phyloP scores from a whole-genome alignment of 495 filamentous ascomycete species.

The Annulohypoxylon stygium region DNA sequence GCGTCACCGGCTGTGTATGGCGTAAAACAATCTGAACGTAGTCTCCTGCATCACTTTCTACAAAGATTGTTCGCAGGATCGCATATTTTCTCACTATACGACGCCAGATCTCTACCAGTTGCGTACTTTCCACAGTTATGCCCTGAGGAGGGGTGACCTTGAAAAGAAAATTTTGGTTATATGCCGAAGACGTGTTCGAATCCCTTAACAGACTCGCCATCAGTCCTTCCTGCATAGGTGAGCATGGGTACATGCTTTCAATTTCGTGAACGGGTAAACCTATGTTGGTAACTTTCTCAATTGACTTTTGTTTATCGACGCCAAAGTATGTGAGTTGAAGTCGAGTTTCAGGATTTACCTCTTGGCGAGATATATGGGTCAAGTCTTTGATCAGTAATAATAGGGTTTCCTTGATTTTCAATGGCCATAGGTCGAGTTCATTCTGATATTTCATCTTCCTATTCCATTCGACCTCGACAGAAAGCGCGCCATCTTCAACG shows the following conservation, averaged over 20 bases:
- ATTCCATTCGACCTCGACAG: neutral
- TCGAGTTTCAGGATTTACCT: neutral
- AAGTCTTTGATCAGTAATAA: neutral
- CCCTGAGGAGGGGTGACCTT: neutral
- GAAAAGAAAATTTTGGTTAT: neutral
- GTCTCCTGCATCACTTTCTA: neutral
- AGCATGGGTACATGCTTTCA: slow-evolving; percentile 1
- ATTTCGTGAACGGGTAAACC: neutral
- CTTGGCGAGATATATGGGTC: neutral
- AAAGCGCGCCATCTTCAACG: neutral
- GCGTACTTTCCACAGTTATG: neutral
- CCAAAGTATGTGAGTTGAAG: neutral
- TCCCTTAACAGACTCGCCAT: slow-evolving; percentile 1
- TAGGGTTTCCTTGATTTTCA: neutral
- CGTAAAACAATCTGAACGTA: neutral
- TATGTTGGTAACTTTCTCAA: neutral
- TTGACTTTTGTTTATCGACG: neutral
- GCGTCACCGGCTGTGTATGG: neutral
- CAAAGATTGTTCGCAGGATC: neutral
- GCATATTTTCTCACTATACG: neutral
- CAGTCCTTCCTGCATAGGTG: slow-evolving; percentile 3
- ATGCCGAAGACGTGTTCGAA: neutral
- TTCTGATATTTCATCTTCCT: neutral
- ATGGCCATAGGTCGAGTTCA: neutral
- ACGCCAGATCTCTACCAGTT: neutral